A percentile compares a stretch with the other conserved stretches of the same genome.
Conservation (phyloP, 2,329 filamentous ascomycete genomes). For the Byssoonygena ceratinophila region DNA sequence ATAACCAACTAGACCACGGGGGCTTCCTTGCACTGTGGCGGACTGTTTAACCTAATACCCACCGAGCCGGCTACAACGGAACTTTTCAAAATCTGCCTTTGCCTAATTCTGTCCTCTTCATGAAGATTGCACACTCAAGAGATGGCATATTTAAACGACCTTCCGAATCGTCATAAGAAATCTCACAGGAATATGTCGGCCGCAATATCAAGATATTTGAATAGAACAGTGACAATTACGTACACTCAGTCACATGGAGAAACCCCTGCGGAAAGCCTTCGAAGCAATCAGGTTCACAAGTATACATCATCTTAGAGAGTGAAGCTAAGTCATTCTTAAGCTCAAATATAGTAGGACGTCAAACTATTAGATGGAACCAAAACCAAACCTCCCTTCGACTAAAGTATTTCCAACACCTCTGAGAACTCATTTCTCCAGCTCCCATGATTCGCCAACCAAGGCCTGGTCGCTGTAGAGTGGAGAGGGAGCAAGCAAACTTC, state of each 20-base stretch:
- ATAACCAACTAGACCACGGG: slow-evolving; percentile 13
- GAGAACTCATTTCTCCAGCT: neutral
- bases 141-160: too few relatives aligned
- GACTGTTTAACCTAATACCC: neutral
- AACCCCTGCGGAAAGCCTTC: neutral
- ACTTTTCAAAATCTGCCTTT: too few relatives aligned
- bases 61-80: too few relatives aligned
- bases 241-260: neutral
- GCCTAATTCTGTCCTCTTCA: too few relatives aligned
- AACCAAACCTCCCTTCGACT: neutral
- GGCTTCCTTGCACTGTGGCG: neutral
- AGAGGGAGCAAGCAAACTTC: neutral
- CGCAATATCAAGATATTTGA: neutral
- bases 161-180: too few relatives aligned
- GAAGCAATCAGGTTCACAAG: neutral
- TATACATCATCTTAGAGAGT: neutral
- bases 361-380: neutral
- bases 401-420: neutral
- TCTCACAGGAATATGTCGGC: neutral
- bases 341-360: neutral
- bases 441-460: neutral
- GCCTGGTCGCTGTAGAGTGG: neutral
- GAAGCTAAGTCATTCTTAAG: neutral
- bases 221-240: neutral
- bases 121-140: too few relatives aligned